These are phyloP conservation scores for Candida golubevii DNA, from an alignment of 805 yeast genomes.

Conservation along the genomic window DNA sequence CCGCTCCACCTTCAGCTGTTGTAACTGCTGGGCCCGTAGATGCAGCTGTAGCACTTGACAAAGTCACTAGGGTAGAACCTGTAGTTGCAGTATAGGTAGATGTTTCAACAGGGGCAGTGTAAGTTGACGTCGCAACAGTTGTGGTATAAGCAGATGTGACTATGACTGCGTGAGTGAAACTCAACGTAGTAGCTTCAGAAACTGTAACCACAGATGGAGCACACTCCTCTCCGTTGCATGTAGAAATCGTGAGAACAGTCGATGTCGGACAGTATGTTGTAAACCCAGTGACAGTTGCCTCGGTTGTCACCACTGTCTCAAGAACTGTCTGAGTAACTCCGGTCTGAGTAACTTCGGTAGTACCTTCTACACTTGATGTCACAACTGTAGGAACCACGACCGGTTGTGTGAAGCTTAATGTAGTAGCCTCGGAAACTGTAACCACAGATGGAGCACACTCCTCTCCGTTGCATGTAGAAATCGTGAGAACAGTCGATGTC, in stretches of 20 bases:
- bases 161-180: constrained; percentile 30
- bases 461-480: constrained; percentile 29
- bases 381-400: constrained; percentile 27
- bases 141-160: constrained; percentile 15
- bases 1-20: constrained; percentile 25
- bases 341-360: neutral
- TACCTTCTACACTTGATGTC: constrained; percentile 14
- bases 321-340: too few relatives aligned
- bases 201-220: constrained; percentile 25
- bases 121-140: constrained; percentile 13
- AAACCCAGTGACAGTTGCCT: constrained; percentile 2
- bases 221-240: constrained; percentile 28
- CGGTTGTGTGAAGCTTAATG: constrained; percentile 31
- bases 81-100: neutral
- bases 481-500: constrained; percentile 26
- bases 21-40: constrained; percentile 2
- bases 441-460: constrained; percentile 25
- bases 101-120: constrained; percentile 20
- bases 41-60: neutral
- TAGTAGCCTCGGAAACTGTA: constrained; percentile 28
- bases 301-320: neutral
- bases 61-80: neutral
- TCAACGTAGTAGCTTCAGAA: constrained; percentile 28
- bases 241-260: constrained; percentile 32
- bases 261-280: constrained; percentile 8